Base-by-base conservation (phyloP, 2,329 filamentous ascomycete genomes). In the Cladorrhinum sp. region DNA sequence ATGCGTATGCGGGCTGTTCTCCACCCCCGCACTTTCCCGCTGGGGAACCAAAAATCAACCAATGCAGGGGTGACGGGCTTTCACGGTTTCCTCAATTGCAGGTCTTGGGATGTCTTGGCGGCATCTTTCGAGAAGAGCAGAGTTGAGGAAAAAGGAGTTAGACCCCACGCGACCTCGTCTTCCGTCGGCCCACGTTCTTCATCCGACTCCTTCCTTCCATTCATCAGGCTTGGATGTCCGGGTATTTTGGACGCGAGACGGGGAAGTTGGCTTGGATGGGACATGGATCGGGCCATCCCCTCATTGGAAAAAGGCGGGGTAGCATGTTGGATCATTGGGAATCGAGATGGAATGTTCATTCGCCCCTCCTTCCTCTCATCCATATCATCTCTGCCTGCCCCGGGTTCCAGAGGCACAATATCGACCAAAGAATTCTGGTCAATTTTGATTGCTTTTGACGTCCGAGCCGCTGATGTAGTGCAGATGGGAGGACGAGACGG, bases 391-490 rank as follows among this genome's bases (percentile, higher is more conserved):
- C 24, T 24, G 18, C 23, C 28, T 26, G 18, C 21, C 21, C 18
- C n/a, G 3, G 10, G 5, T 30, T 30, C 26, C 10, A 5, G 26
- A 10, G 16, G 16, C 6, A n/a, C 36, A 7, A 16, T 14, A 7
- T 12, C 16, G 20, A 20, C 60, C 36, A 33, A n/a, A 46, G 30
- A 26, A 51, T 52, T 23, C 42, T 16, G 26, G 8, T 46, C 61
- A 57, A 57, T 28, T 60, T 61, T 51, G 42, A 36, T 50, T 62
- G 60, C 59, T 26, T 26, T 53, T 51, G 18, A 14, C 59, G 58
- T 55, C 33, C 24, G 33, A 57, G 55, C 50, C 50, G 23, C 53
- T 46, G 50, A 65, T 62, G 64, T 62, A 52, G 57, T 55, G 52
- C 53, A 49, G 28, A 28, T 54, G 42, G 42, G 42, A 52, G 30